These are phyloP conservation scores for Penicillium psychrosexuale DNA, from an alignment of 2,329 filamentous ascomycete species.

Conservation along the genomic window DNA sequence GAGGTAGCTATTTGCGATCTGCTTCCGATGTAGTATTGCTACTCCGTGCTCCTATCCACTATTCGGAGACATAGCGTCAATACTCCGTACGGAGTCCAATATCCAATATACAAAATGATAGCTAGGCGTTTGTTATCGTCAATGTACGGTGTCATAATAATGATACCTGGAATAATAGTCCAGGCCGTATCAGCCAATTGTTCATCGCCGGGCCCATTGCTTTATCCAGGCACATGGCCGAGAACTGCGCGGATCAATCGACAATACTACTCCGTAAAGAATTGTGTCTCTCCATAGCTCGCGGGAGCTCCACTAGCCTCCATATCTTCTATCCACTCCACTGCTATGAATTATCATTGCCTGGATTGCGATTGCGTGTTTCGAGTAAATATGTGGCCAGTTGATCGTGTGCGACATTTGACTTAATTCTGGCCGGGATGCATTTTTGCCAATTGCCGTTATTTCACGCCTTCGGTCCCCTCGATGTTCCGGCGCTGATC, in stretches of 20 bases:
- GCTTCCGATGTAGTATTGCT: not conserved
- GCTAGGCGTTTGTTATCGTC: not conserved
- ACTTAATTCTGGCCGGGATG: not conserved
- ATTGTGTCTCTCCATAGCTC: not conserved
- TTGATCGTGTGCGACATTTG: not conserved
- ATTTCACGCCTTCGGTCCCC: not conserved
- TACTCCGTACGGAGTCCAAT: no score
- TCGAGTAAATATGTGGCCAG: not conserved
- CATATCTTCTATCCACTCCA: not conserved
- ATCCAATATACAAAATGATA: not conserved
- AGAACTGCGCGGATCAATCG: not conserved
- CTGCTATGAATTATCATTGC: not conserved
- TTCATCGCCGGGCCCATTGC: not conserved
- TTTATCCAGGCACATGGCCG: not conserved
- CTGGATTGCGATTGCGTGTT: not conserved
- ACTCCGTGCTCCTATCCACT: not conserved
- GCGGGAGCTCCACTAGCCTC: not conserved
- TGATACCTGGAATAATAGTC: not conserved
- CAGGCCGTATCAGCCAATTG: not conserved
- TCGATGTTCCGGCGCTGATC: constrained; percentile 1
- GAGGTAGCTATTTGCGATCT: not conserved
- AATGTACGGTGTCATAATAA: not conserved
- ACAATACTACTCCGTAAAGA: not conserved
- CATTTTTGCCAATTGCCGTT: not conserved
- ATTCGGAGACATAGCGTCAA: not conserved